A percentile compares a stretch with the other conserved stretches of the same genome.
phyloP scores from a whole-genome alignment of 2,329 filamentous ascomycete species.

The Colletotrichum costaricense region DNA sequence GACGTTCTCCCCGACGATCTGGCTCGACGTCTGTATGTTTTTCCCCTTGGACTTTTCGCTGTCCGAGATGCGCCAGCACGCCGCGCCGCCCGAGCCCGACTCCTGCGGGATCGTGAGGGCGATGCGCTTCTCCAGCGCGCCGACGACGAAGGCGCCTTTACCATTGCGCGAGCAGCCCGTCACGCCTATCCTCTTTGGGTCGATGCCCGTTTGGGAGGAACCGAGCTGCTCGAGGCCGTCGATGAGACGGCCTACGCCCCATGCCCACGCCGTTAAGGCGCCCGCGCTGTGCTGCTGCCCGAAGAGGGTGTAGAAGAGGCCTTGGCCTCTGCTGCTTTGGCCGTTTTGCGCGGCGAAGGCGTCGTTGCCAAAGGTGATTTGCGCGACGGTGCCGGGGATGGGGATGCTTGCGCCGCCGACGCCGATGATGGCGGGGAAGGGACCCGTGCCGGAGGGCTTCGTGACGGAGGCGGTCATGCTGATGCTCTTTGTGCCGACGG shows the following conservation, averaged over 20 bases:
- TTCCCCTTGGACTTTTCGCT: constrained; percentile 60
- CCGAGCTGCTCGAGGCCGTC: constrained; percentile 67
- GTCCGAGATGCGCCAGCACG: constrained; percentile 69
- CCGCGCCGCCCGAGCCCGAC: constrained; percentile 69
- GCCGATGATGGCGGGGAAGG: constrained; percentile 68
- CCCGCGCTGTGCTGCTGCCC: constrained; percentile 65
- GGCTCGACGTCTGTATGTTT: constrained; percentile 69
- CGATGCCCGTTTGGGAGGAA: constrained; percentile 58
- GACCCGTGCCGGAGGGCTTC: constrained; percentile 53
- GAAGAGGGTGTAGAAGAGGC: constrained; percentile 70
- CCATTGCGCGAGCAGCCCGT: constrained; percentile 74
- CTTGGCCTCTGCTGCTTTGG: constrained; percentile 61
- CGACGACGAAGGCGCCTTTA: constrained; percentile 72
- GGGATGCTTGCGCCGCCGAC: constrained; percentile 67
- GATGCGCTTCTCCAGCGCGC: constrained; percentile 68
- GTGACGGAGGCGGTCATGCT: constrained; percentile 56
- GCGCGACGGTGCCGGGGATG: constrained; percentile 64
- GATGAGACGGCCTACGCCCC: constrained; percentile 70
- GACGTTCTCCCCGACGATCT: constrained; percentile 71
- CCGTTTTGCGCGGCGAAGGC: constrained; percentile 63
- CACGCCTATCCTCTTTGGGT: constrained; percentile 62
- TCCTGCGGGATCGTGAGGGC: constrained; percentile 72
- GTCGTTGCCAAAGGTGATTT: constrained; percentile 70
- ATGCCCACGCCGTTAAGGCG: constrained; percentile 71
- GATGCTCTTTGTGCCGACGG: constrained; percentile 56